Percentiles rank a stretch among this genome's conserved stretches.
Evolutionary conservation across 2,329 filamentous ascomycete genomes (phyloP).

Genomic region (Epichloe coenophiala): DNA sequence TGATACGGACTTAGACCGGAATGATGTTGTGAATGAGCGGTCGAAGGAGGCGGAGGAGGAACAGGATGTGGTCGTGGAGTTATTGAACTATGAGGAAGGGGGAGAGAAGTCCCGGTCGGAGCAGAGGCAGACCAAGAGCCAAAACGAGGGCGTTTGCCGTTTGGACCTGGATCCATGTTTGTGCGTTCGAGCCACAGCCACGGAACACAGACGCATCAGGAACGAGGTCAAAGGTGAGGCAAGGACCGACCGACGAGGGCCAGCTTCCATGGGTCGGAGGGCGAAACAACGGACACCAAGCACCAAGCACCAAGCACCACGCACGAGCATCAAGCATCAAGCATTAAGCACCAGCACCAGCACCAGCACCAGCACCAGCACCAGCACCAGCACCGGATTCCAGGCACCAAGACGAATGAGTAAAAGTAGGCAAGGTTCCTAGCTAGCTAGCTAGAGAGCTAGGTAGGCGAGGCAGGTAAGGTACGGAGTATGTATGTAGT

Average conservation of each 20-base stretch:
- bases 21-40: conserved; percentile 9
- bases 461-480: not conserved
- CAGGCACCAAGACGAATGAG: not conserved
- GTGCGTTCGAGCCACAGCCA: conserved; percentile 20
- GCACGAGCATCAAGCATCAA: too few relatives aligned
- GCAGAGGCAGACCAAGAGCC: conserved; percentile 34
- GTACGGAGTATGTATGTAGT: not conserved
- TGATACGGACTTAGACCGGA: conserved; percentile 26
- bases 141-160: conserved; percentile 46
- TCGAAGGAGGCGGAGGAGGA: conserved; percentile 12
- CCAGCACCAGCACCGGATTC: too few relatives aligned
- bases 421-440: not conserved
- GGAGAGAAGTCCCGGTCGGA: conserved; percentile 34
- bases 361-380: too few relatives aligned
- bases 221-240: conserved; percentile 10
- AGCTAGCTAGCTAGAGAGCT: not conserved
- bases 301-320: too few relatives aligned
- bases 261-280: conserved; percentile 14
- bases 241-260: conserved; percentile 3
- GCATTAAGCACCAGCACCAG: too few relatives aligned
- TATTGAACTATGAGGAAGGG: conserved; percentile 28
- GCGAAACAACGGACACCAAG: conserved; percentile 9
- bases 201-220: conserved; percentile 22
- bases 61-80: conserved; percentile 7
- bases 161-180: conserved; percentile 47